Evolutionary conservation across 2,329 filamentous ascomycete species (phyloP), one percentile per base, ranked within the genome.

Genomic region (Thelonectria olida): DNA sequence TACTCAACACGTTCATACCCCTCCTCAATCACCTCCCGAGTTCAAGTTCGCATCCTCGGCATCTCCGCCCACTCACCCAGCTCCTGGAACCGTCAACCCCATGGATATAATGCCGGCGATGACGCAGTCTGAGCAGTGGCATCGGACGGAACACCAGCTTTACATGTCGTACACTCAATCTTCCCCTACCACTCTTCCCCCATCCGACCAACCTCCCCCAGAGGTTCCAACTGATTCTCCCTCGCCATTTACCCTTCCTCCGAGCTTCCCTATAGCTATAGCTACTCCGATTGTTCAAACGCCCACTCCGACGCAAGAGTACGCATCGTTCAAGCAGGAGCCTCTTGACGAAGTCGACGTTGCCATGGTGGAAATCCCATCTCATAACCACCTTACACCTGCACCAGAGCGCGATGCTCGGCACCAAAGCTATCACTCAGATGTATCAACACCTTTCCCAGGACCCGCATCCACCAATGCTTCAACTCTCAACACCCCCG

Each of bases 31-130:
- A 15, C 67, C 73, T 38, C 67, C 70, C 22, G 59, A 69, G 9
- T 62, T 62, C 53, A 71, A 67, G 44, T 66, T 71, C 34, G 66
- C 61, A 51, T 57, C 66, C 7, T 72, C 72, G 22, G 69, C 75
- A 49, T 73, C 72, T 19, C 72, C 76, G 44, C 72, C 77, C 12
- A 54, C 58, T 5, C 66, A 76, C 48, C 75, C 81, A 34, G 75
- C 78, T 2, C 79, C 80, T 3, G 81, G 81, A 31, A 85, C 82
- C 4, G 82, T 83, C 9, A 85, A 85, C 39, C 83, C 83, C 1
- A 84, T 84, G 79, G 81, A 84, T 49, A 80, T 85, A 27, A 85
- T 84, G 83, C 80, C 78, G 5, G 73, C 78, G 3, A 75, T 74
- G 15, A 78, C 77, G 4, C 71, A 79, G 59, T 73, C 73, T 7